Base-by-base conservation (phyloP, 768 basidiomycete genomes). In the Hygrophoropsis aurantiaca region DNA sequence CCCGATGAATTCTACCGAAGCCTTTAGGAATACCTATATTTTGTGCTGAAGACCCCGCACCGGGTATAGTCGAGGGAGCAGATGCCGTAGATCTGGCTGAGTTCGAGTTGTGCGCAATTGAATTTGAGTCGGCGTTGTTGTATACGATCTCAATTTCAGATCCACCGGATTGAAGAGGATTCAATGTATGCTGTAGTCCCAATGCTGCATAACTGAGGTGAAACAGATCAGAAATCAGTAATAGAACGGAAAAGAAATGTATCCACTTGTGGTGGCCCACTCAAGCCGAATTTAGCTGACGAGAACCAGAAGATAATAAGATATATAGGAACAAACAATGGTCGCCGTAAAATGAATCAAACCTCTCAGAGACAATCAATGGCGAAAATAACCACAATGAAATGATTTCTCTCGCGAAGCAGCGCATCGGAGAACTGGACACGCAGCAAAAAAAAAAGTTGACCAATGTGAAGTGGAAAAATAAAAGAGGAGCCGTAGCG, bases 1-100 rank as follows among this genome's bases (percentile, higher is more conserved):
- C 93, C 39, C 92, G 78, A 42, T 92, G 65, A 55, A 97, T 94
- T 59, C 82, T 79, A 24, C 92, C 94, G 60, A 80, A 85, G 2
- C 88, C 87, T 55, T 73, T 80, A 11, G 79, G 81, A 40, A 81
- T 69, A 5, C 33, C 49, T 13, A 61, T 52, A 21, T 61, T 47
- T 45, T 58, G 53, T 26, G 61, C 36, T 26, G 60, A 46, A 39
- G 19, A 16, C n/a, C 46, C 40, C 7, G 62, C 36, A 34, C 30
- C 18, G 27, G 3, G 25, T 21, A 25, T 44, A 18, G 18, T 11
- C 15, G 6, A 11, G 10, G 24, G 24, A 7, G 27, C 13, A 7
- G 6, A 13, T 13, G 13, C 27, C 27, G 27, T 6, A 30, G 27
- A 13, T n/a, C n/a, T n/a, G 27, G 13, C 27, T 13, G 27, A 30